Base-by-base conservation (phyloP, 1,139 yeast genomes). In the Pichia sp. region DNA sequence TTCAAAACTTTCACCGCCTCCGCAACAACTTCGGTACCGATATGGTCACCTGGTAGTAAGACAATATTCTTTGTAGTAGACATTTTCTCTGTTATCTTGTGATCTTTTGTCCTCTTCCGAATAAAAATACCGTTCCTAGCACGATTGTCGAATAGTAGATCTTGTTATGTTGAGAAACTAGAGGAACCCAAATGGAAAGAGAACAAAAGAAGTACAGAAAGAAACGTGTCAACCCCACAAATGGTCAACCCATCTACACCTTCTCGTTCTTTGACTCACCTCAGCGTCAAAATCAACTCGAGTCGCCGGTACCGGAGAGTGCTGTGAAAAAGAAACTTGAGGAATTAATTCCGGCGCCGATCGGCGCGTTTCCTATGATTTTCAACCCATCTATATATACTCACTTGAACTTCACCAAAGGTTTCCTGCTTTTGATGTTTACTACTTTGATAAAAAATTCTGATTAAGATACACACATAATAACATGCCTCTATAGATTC, bases 41-140 rank as follows among this genome's bases (percentile, higher is more conserved):
- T 97, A 67, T 93, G 98, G 76, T 93, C 99, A 65, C 99, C 99
- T 55, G 97, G 96, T 46, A 93, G 78, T 55, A 92, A 81, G 47
- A 95, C 95, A 65, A 93, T 84, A 55, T 80, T 87, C 72, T 89
- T 90, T 12, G 61, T 53, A 51, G 58, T 53, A 46, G 62, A 45
- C 65, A 63, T 64, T 27, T 10, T 57, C 16, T 31, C 34, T 36
- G 24, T 36, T 3, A 6, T 36, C 16, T 36, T 36, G 16, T 20
- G 24, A 20, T 20, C 24, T 12, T 31, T 31, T 31, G 4, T 31
- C 34, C 4, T 9, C 34, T 31, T 12, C 34, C 34, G 34, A 12
- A 20, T 20, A 20, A 3, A 20, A 20, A 20, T 20, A 20, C 24
- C 24, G 24, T 20, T 20, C 24, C 24, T 20, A 20, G 24, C 2